Evolutionary conservation across 139 green algal species (phyloP).

Genomic region (Astrephomene gubernaculifera): DNA sequence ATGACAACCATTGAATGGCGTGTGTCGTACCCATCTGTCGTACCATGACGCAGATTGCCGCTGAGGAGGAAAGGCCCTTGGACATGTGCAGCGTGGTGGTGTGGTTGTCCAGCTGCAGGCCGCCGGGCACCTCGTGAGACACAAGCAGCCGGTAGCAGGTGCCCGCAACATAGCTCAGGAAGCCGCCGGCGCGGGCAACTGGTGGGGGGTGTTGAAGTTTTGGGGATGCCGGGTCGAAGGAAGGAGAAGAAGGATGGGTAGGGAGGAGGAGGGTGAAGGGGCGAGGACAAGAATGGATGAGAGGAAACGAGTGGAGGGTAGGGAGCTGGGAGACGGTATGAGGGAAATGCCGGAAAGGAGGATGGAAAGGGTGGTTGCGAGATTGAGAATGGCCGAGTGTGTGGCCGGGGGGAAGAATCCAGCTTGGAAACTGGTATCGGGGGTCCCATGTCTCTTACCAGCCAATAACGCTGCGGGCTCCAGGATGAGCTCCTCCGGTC

Average conservation of each 20-base stretch:
- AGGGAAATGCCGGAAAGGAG: too few relatives aligned
- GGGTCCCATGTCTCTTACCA: not conserved
- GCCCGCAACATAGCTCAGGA: constrained; percentile 77
- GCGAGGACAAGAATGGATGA: not conserved
- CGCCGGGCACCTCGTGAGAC: constrained; percentile 55
- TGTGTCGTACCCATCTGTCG: too few relatives aligned
- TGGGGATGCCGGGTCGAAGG: not conserved
- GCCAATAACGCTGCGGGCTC: constrained; percentile 14
- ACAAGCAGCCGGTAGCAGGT: constrained; percentile 68
- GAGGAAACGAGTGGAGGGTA: not conserved
- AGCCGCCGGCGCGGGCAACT: constrained; percentile 70
- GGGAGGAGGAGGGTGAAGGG: not conserved
- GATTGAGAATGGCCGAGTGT: not conserved
- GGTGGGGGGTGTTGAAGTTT: not conserved
- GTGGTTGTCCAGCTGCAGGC: constrained; percentile 74
- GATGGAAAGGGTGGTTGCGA: too few relatives aligned
- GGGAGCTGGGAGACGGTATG: too few relatives aligned
- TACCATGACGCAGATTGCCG: constrained; percentile 81
- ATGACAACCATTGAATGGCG: too few relatives aligned
- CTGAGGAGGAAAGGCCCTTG: constrained; percentile 80
- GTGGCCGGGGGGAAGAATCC: not conserved
- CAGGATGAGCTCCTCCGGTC: constrained; percentile 17
- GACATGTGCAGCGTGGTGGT: constrained; percentile 74
- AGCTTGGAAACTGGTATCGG: not conserved
- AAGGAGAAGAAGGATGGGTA: not conserved